These are phyloP conservation scores for Penicillium fimorum DNA, from an alignment of 495 filamentous ascomycete species.

Conservation along the genomic window DNA sequence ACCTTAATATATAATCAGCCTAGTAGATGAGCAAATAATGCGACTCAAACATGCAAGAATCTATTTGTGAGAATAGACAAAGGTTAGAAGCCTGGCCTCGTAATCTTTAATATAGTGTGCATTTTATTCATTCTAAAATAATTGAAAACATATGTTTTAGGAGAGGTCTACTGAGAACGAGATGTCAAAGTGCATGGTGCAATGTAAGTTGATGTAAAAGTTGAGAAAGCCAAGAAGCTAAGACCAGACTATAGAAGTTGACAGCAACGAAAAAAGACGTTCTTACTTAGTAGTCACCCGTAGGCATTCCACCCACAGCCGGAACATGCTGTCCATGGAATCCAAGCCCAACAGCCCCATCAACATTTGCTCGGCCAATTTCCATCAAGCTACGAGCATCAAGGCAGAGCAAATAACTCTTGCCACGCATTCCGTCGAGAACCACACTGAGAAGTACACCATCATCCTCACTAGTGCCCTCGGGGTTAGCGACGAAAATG, in stretches of 20 bases:
- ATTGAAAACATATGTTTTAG: neutral
- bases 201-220: neutral
- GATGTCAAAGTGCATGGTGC: neutral
- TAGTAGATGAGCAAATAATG: no score
- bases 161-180: neutral
- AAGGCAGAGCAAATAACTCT: slow-evolving; percentile 68
- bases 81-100: no score
- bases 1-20: neutral
- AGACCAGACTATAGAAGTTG: neutral
- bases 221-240: neutral
- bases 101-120: no score
- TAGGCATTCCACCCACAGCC: slow-evolving; percentile 22
- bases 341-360: slow-evolving; percentile 61
- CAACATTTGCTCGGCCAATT: slow-evolving; percentile 62
- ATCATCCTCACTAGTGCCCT: slow-evolving; percentile 53
- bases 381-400: slow-evolving; percentile 66
- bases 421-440: slow-evolving; percentile 59
- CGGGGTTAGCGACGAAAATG: slow-evolving; percentile 61
- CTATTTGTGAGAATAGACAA: no score
- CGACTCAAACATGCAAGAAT: no score
- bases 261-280: neutral
- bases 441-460: slow-evolving; percentile 72
- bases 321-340: slow-evolving; percentile 69
- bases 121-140: neutral
- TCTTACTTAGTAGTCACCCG: slow-evolving; percentile 33